Base-by-base conservation (phyloP, 1,284 basidiomycete genomes). In the Schizophyllum commune region DNA sequence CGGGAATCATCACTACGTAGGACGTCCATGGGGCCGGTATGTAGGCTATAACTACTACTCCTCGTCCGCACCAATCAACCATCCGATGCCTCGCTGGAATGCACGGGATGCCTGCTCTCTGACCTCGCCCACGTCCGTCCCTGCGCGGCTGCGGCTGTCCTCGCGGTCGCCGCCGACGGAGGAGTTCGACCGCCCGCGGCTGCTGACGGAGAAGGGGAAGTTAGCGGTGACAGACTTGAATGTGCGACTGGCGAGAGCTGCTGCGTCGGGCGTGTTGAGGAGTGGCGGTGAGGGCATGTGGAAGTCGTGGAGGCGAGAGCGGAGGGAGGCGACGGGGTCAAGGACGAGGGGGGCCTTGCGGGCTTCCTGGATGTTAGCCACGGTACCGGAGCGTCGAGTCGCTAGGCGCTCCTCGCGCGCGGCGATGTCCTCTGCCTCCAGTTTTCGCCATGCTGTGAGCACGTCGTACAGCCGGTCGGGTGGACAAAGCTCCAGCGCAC, bases 401-500 rank as follows among this genome's bases (percentile, higher is more conserved):
- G 70, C 66, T 52, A 83, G 64, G 54, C 75, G 73, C 65, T 77
- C 77, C 62, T 78, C 75, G 20, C 85, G 80, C 53, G 64, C 68
- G 22, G 79, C 77, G 34, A 87, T 75, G 68, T 86, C 84, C 62
- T 89, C 84, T 58, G 78, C 78, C 70, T 89, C 86, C 57, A 89
- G 68, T 27, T 80, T 80, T 55, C 85, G 82, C 91, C 93, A 97
- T 1, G 84, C 79, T 0, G 76, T 72, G 19, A 97, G 79, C 27
- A 96, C 77, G 62, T 90, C 85, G 21, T 86, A 77, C 8, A 96
- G 79, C 64, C 84, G 82, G 57, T 92, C 91, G 0, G 89, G 70
- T 1, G 94, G 93, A 70, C 93, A 96, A n/a, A 96, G 79, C 67
- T 94, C 88, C 32, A 97, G 77, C 3, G 94, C 91, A 61, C 86